Evolutionary conservation across 306 rosid genomes (phyloP), one percentile per base, ranked within the genome.

Genomic region (Sesbania bispinosa): DNA sequence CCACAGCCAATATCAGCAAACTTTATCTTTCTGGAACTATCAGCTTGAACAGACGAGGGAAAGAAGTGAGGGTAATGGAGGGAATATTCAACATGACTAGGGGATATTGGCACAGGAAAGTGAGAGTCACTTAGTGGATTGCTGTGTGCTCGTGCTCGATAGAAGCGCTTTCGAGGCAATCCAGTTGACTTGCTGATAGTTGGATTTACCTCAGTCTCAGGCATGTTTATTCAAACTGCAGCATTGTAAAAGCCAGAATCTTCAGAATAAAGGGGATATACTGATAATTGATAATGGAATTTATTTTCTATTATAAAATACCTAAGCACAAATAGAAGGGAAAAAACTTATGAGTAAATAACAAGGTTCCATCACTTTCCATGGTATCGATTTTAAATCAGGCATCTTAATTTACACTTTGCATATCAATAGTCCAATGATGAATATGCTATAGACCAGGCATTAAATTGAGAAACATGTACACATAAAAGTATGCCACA

Each of bases 1-100:
- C 97, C 97, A 63, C 99, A 94, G 42, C 97, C 99, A 76, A 94
- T 82, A 79, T 94, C 99, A 41, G 97, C 97, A 86, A 94, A 94
- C 80, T 88, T 82, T 48, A 89, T 59, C 85, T 76, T 94, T 54
- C 64, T 89, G 68, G 86, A 61, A 58, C 72, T 20, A 48, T 76
- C 80, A 21, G 55, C 63, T 72, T 76, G 80, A 45, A 69, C 90
- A 36, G 92, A 65, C 0, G 90, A 64, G 32, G 92, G 76, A 46
- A 81, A 81, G 24, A 77, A 47, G 23, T 87, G 91, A 35, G 96
- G 96, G 62, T 82, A 94, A 75, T 94, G 96, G 76, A 86, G 82
- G 39, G 96, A 89, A 69, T 81, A 86, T 63, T 91, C 91, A 26
- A 94, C 87, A 42, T 89, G 95, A 60, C 67, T 57, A 8, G 99